Evolutionary conservation across 164 flowering plant species (phyloP).

Genomic region (Stephania japonica): DNA sequence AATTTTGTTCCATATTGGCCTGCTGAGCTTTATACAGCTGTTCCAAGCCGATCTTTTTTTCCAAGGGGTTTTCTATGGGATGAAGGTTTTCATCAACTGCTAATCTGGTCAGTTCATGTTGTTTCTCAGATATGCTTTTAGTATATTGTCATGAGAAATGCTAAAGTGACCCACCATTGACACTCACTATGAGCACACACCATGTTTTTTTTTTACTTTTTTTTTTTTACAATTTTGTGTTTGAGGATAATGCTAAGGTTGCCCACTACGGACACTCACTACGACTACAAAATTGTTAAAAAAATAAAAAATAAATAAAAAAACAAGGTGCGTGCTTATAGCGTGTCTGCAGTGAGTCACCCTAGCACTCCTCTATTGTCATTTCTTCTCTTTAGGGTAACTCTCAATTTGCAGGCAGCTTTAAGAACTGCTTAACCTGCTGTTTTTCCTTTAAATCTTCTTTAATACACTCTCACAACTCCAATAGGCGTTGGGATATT

Average conservation of each 20-base stretch:
- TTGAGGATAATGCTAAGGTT: no score
- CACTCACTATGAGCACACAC: no score
- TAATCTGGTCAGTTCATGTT: constrained; percentile 67
- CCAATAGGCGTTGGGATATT: constrained; percentile 91
- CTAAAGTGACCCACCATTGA: no score
- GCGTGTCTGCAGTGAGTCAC: no score
- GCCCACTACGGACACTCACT: no score
- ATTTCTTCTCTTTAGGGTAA: not conserved
- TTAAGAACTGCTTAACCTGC: not conserved
- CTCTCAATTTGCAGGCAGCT: not conserved
- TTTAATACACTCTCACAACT: constrained; percentile 1
- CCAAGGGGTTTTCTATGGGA: constrained; percentile 99
- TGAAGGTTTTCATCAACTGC: constrained; percentile 96
- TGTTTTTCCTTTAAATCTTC: not conserved
- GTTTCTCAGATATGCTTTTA: constrained; percentile 1
- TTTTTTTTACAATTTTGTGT: no score
- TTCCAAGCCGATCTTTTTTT: constrained; percentile 90
- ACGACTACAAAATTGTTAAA: no score
- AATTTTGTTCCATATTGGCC: constrained; percentile 79
- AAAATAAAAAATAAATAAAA: no score
- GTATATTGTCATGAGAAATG: not conserved
- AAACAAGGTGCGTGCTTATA: no score
- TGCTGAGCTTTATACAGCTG: constrained; percentile 94
- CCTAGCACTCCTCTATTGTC: no score
- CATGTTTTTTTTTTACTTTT: no score